Evolutionary conservation across 1,139 yeast species (phyloP).

Genomic region (Blastobotrys arbuscula): DNA sequence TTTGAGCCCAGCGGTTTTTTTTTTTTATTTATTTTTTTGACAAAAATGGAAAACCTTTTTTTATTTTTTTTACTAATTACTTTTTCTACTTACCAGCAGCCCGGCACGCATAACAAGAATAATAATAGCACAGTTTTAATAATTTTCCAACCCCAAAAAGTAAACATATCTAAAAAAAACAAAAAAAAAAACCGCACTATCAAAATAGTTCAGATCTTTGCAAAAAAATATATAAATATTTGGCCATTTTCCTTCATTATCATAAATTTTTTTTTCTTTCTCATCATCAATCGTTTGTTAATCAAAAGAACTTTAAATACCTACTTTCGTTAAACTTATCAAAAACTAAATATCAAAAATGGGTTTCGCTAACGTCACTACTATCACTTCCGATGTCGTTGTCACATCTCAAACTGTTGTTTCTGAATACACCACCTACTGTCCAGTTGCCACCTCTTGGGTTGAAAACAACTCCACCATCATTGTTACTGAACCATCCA

Average conservation of each 20-base stretch:
- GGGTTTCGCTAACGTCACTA: constrained; percentile 21
- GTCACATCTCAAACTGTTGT: constrained; percentile 33
- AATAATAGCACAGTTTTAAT: no score
- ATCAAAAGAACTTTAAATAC: not conserved
- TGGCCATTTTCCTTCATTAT: not conserved
- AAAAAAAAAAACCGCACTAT: no score
- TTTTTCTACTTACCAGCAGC: no score
- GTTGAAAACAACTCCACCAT: constrained; percentile 36
- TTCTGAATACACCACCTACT: constrained; percentile 39
- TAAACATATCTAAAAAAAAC: no score
- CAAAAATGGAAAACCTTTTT: no score
- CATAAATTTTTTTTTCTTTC: not conserved
- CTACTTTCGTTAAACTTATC: not conserved
- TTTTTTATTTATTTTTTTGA: no score
- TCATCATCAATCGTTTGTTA: constrained; percentile 1
- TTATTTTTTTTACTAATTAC: no score
- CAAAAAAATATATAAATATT: not conserved
- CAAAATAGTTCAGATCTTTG: no score
- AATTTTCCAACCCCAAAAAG: no score
- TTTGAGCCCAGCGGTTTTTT: not conserved
- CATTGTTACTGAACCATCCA: constrained; percentile 40
- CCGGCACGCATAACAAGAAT: no score
- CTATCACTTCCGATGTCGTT: constrained; percentile 30
- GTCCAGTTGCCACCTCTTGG: constrained; percentile 40
- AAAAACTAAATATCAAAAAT: not conserved